Evolutionary conservation across 352 stramenopile species (phyloP), one percentile per base, ranked within the genome.

Genomic region (Globisporangium ultimum): DNA sequence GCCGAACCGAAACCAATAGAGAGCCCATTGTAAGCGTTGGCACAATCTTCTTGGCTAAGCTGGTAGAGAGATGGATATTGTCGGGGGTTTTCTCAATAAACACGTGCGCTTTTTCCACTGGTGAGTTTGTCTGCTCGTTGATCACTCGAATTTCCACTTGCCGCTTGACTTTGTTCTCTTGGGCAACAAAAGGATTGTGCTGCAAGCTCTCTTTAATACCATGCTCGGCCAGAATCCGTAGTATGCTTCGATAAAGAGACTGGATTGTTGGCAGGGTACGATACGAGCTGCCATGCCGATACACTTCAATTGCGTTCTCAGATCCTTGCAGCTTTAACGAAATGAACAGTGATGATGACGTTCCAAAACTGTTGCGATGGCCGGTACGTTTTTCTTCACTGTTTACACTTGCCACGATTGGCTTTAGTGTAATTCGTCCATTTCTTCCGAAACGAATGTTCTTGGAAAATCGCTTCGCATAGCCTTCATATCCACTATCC

Each of bases 371-470:
- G 8, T 28, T 40, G 2, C 18, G 46, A n/a, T 20, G 47, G 15
- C 20, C 15, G n/a, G 24, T 8, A 9, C 8, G 47, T 36, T 52
- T 24, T 20, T 14, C 20, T 10, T 34, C 43, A 15, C 40, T 53
- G 24, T 18, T 61, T 24, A 17, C 15, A 6, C 40, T 40, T 3
- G 10, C 15, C 24, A 41, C 22, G 0, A 72, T 42, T 7, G 74
- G 65, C 10, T 70, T 48, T 11, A 81, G 48, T 13, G 72, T 60
- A 28, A 89, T 80, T 9, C 72, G 68, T 0, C 77, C 80, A 69
- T 88, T 89, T 21, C 74, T 63, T 36, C 80, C 76, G 43, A 89
- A 89, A 2, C 71, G 67, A 63, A 89, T 82, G n/a, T 80, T 87
- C 21, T 78, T 74, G 7, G 80, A 71, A 34, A 89, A 76, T 0